Evolutionary conservation across 2,329 filamentous ascomycete species (phyloP).

Genomic region (Cordyceps cateniannulata): DNA sequence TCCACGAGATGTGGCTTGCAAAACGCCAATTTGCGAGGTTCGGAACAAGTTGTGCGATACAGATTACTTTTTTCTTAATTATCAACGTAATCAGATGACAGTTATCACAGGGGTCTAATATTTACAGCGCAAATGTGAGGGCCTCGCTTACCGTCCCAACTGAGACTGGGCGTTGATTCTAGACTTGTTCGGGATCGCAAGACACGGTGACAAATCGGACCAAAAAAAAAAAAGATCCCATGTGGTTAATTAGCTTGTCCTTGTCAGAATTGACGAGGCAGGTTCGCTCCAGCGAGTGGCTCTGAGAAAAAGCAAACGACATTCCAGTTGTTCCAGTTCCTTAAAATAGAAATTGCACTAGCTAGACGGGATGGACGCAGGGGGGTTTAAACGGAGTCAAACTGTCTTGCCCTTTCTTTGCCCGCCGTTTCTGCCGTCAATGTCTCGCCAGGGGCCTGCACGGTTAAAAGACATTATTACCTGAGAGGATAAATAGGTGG

Average conservation of each 20-base stretch:
- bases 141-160: neutral
- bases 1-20: no score
- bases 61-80: no score
- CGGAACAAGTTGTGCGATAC: no score
- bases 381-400: neutral
- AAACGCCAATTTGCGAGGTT: no score
- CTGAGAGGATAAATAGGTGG: no score
- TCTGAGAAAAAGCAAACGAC: neutral
- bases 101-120: no score
- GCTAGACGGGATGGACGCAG: neutral
- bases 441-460: neutral
- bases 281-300: neutral
- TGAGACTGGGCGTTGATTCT: slow-evolving; percentile 2
- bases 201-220: neutral
- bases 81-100: no score
- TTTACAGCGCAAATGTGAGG: neutral
- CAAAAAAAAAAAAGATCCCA: neutral
- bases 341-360: neutral
- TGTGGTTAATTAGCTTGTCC: neutral
- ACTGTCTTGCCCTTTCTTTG: neutral
- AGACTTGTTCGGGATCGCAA: neutral
- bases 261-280: neutral
- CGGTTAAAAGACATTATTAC: no score
- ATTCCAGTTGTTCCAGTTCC: neutral
- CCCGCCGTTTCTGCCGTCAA: neutral